Percentiles rank a stretch among this genome's conserved stretches.
Evolutionary conservation across 208 protist genomes (phyloP).

Genomic region (Wallacemonas sp.): DNA sequence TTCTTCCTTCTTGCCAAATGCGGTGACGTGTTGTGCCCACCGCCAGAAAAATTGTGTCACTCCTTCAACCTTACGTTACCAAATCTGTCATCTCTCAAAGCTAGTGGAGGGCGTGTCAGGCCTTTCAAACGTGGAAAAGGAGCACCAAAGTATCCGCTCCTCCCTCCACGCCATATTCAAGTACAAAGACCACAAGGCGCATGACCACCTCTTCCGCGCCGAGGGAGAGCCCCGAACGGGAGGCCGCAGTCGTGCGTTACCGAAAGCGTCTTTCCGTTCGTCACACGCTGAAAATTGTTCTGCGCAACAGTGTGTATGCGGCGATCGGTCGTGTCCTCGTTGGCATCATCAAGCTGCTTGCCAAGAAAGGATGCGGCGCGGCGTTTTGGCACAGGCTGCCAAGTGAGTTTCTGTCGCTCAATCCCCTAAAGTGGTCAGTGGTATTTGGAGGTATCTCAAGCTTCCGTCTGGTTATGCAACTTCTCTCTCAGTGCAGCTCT

Average conservation of each 20-base stretch:
- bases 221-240: not conserved
- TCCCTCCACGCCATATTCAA: not conserved
- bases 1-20: conserved; percentile 15
- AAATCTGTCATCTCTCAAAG: too few species aligned
- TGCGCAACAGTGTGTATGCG: conserved; percentile 70
- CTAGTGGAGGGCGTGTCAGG: too few species aligned
- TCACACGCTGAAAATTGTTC: conserved; percentile 46
- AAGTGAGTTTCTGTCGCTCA: conserved; percentile 67
- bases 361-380: conserved; percentile 37
- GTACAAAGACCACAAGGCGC: not conserved
- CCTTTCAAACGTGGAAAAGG: too few species aligned
- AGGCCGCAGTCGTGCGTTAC: conserved; percentile 10
- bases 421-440: conserved; percentile 77
- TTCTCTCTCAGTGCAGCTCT: conserved; percentile 21
- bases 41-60: too few species aligned
- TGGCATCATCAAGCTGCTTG: conserved; percentile 64
- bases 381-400: conserved; percentile 29
- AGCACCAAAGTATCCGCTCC: too few species aligned
- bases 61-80: too few species aligned
- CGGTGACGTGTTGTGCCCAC: too few species aligned
- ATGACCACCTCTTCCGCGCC: conserved; percentile 3
- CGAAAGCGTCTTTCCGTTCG: conserved; percentile 30
- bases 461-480: conserved; percentile 63
- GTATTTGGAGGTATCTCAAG: conserved; percentile 68
- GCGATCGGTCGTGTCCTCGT: conserved; percentile 54